Base-by-base conservation (phyloP, 805 yeast genomes). In the Peterozyma toletana region DNA sequence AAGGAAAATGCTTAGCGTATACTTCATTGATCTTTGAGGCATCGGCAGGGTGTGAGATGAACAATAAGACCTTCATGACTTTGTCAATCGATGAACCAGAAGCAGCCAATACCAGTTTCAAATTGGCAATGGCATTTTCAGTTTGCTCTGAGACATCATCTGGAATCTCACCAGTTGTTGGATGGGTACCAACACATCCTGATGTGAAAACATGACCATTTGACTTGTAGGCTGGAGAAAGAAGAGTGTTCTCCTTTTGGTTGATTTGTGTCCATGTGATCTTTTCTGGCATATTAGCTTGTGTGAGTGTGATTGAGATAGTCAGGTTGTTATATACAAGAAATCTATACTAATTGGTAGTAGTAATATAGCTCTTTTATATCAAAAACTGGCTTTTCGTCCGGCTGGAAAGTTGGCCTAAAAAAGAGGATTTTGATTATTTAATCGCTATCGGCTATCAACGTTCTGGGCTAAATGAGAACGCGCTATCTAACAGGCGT, bases 61-160 rank as follows among this genome's bases (percentile, higher is more conserved):
- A 75, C 47, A 75, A 61, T 42, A 73, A 55, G 0, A 75, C 78
- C 56, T 77, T 77, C 52, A 75, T 53, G 7, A 71, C 73, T 42
- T 64, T 64, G 42, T 68, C 75, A 9, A 68, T 35, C 5, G 73
- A 66, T 0, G 78, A 64, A 3, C 78, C 79, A 35, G 74, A 57
- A 2, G 66, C 65, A 37, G 61, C 60, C 40, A 77, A 58, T 5
- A 70, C 68, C 2, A 54, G 60, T 47, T 64, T 60, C 47, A 76
- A 59, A 50, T 70, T 73, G 37, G 58, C 52, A 43, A 75, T 66
- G 14, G 77, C 77, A 41, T 59, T 46, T 44, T 62, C 64, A 16
- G 78, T 66, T 56, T 77, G 82, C 37, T 63, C 64, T 37, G 59
- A 71, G 41, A 74, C 60, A 21, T 64, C 61, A 10, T 58, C 64